Base-by-base conservation (phyloP, 768 basidiomycete species). In the Tylopilus intermedius region DNA sequence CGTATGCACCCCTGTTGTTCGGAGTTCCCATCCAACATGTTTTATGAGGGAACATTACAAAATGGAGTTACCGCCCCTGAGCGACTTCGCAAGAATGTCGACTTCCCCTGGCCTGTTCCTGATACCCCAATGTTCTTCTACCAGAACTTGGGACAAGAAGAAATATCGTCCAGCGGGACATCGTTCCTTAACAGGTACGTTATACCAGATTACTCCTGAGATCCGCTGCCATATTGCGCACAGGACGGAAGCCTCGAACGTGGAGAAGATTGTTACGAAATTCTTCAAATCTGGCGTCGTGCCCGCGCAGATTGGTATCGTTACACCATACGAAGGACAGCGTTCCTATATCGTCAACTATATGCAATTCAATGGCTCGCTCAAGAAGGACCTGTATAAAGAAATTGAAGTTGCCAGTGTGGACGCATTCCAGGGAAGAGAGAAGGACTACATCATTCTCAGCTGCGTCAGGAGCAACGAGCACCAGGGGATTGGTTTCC, bases 41-140 rank as follows among this genome's bases (percentile, higher is more conserved):
- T 99, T 76, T 99, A 99, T 70, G 96, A 99, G 67, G 96, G 96
- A 22, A 95, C 95, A 0, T 72, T 99, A 26, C 96, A 99, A 72
- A 99, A 99, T 67, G 96, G 96, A 68, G 96, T 99, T 49, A 99
- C 96, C 10, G 96, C 96, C 14, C 96, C 96, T 4, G 96, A 99
- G 69, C 83, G 96, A 38, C 75, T 99, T 57, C 80, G 94, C 73
- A 97, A 95, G 79, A 95, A 97, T 59, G 94, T 98, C 39, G 96
- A 98, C 69, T 99, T 98, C 73, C 96, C 96, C 0, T 98, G 96
- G 96, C 96, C 96, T 6, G 83, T 90, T 38, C 88, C 90, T 14
- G 93, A 95, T 62, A 95, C 93, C 1, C 96, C 96, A 14, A 98
- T 99, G 95, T 97, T 97, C 76, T 99, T 98, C 76, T 97, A 99